These are phyloP conservation scores for Echites panduratus DNA, from an alignment of 257 asterid species.

Conservation along the genomic window DNA sequence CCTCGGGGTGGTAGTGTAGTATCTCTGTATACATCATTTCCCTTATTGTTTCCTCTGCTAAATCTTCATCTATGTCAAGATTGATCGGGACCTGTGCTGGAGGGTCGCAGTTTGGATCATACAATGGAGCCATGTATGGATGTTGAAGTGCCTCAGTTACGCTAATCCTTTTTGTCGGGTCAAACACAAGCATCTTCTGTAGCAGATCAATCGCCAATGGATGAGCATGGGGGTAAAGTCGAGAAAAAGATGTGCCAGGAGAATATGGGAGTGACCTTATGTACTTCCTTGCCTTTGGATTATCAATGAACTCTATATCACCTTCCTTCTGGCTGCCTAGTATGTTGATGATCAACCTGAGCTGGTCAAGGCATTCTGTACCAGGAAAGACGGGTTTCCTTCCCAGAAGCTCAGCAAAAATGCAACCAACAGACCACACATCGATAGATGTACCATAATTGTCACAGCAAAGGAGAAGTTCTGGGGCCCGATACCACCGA, in stretches of 20 bases:
- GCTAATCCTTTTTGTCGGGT: slow-evolving; percentile 29
- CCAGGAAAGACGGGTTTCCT: slow-evolving; percentile 27
- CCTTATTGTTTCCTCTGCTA: slow-evolving; percentile 25
- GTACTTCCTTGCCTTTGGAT: slow-evolving; percentile 26
- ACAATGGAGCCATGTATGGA: slow-evolving; percentile 24
- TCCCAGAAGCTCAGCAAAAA: slow-evolving; percentile 26
- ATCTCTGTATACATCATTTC: slow-evolving; percentile 26
- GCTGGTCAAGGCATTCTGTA: slow-evolving; percentile 26
- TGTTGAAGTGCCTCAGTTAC: slow-evolving; percentile 24
- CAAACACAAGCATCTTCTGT: slow-evolving; percentile 27
- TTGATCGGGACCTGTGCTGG: slow-evolving; percentile 26
- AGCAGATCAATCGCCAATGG: slow-evolving; percentile 24
- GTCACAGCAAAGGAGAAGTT: slow-evolving; percentile 27
- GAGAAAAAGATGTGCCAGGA: slow-evolving; percentile 20
- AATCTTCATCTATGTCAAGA: slow-evolving; percentile 28
- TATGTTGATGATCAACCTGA: slow-evolving; percentile 24
- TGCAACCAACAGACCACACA: slow-evolving; percentile 29
- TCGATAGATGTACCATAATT: slow-evolving; percentile 26
- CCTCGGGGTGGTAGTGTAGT: slow-evolving; percentile 23
- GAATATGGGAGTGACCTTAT: slow-evolving; percentile 23
- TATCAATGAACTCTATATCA: slow-evolving; percentile 20
- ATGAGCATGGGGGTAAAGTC: slow-evolving; percentile 21
- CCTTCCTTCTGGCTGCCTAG: slow-evolving; percentile 25
- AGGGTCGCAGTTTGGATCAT: slow-evolving; percentile 22
- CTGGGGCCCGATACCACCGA: slow-evolving; percentile 29